These are phyloP conservation scores for Penicillium sp. DNA, from an alignment of 2,329 filamentous ascomycete genomes.

Conservation along the genomic window DNA sequence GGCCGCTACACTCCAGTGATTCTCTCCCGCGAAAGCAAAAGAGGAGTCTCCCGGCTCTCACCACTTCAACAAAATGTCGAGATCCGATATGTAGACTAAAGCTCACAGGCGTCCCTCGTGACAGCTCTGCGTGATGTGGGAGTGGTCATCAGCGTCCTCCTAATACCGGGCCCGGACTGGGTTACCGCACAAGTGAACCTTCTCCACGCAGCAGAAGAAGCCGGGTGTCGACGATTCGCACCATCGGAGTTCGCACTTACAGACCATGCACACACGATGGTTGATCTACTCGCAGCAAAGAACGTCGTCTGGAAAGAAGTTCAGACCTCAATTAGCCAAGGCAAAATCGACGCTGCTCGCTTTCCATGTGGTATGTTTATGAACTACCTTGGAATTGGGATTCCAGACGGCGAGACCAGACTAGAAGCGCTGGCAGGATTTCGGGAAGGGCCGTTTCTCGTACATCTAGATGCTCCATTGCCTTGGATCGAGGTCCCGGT, in stretches of 20 bases:
- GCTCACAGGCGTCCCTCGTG: background rate
- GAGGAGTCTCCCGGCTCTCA: background rate
- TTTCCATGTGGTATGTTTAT: conserved; percentile 37
- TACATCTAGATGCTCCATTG: conserved; percentile 19
- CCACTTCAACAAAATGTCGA: background rate
- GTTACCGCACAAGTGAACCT: conserved; percentile 42
- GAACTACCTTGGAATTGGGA: conserved; percentile 36
- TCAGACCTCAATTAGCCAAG: conserved; percentile 12
- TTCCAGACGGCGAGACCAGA: background rate
- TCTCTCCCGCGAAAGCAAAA: background rate
- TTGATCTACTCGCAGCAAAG: conserved; percentile 26
- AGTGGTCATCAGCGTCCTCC: background rate
- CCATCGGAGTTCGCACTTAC: conserved; percentile 43
- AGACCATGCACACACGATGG: conserved; percentile 11
- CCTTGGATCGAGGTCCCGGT: conserved; percentile 29
- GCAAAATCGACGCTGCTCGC: conserved; percentile 28
- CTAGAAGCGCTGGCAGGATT: background rate
- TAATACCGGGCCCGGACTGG: conserved; percentile 17
- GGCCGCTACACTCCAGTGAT: background rate
- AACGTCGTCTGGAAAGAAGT: conserved; percentile 23
- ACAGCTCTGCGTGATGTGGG: background rate
- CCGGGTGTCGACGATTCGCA: conserved; percentile 48
- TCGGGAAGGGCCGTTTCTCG: conserved; percentile 2
- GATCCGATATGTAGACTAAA: background rate
- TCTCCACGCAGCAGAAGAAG: conserved; percentile 43